These are phyloP conservation scores for Mucor piriformis DNA, from an alignment of 371 early-diverging fungal species.

Conservation along the genomic window DNA sequence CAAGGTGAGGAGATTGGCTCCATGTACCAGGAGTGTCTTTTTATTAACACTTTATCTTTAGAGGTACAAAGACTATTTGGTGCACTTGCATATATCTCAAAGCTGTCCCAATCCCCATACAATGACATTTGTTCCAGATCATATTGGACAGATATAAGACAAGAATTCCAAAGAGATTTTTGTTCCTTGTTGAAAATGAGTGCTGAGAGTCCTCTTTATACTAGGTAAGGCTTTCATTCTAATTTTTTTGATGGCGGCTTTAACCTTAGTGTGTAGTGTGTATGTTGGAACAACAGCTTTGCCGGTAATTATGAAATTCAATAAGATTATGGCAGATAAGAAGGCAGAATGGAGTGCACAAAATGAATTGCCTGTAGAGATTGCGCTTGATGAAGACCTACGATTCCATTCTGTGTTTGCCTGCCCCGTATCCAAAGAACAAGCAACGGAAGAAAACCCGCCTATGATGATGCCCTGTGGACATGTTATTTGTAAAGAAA, in stretches of 20 bases:
- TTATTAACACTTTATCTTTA: conserved; percentile 21
- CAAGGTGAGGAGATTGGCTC: conserved; percentile 49
- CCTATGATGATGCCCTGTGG: conserved; percentile 99
- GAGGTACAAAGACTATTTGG: conserved; percentile 80
- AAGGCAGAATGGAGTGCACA: conserved; percentile 89
- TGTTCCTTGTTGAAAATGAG: conserved; percentile 83
- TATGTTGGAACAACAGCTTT: conserved; percentile 88
- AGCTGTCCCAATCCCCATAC: conserved; percentile 60
- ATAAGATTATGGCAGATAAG: conserved; percentile 81
- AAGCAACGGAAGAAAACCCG: conserved; percentile 91
- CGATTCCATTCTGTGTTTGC: conserved; percentile 96
- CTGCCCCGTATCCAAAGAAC: conserved; percentile 97
- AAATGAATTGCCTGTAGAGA: conserved; percentile 90
- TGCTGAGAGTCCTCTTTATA: conserved; percentile 77
- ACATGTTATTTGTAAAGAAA: conserved; percentile 94
- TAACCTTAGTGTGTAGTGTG: no score
- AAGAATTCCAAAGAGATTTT: conserved; percentile 83
- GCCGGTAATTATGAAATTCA: conserved; percentile 89
- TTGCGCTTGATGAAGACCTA: conserved; percentile 79
- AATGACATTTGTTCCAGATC: conserved; percentile 61
- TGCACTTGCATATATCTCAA: conserved; percentile 41
- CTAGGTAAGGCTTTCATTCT: conserved; percentile 49
- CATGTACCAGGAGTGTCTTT: neutral
- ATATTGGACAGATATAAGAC: conserved; percentile 69
- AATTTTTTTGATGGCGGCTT: neutral